These are phyloP conservation scores for Candida loeiensis DNA, from an alignment of 805 yeast genomes.

Conservation along the genomic window DNA sequence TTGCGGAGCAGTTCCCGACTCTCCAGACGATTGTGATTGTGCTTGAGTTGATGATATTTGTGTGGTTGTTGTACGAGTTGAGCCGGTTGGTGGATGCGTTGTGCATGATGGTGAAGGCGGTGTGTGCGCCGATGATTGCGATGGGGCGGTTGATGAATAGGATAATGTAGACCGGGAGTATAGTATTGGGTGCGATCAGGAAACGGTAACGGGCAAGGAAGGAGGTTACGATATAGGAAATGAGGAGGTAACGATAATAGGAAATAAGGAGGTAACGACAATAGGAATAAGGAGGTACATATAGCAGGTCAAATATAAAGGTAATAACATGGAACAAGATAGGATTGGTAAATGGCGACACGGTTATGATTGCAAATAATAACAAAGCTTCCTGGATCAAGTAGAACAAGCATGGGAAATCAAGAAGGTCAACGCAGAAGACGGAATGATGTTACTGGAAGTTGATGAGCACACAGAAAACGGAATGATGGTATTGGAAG, in stretches of 20 bases:
- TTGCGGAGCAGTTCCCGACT: slow-evolving; percentile 35
- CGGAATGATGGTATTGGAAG: no score
- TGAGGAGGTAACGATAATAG: background rate
- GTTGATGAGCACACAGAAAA: no score
- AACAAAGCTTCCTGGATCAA: no score
- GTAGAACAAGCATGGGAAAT: no score
- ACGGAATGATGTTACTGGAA: no score
- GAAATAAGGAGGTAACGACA: no score
- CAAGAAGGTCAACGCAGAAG: no score
- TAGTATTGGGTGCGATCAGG: background rate
- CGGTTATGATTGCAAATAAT: no score
- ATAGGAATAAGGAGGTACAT: no score
- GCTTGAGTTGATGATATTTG: slow-evolving; percentile 34
- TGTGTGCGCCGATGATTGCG: slow-evolving; percentile 47
- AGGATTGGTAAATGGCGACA: no score
- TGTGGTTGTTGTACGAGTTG: slow-evolving; percentile 42
- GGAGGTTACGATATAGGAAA: background rate
- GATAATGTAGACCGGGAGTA: slow-evolving; percentile 23
- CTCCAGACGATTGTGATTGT: slow-evolving; percentile 39
- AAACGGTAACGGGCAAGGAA: background rate
- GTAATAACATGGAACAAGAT: no score
- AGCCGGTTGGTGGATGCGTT: slow-evolving; percentile 41
- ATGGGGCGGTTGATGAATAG: slow-evolving; percentile 42
- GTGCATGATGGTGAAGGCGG: slow-evolving; percentile 43
- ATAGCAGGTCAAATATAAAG: no score